Conservation (phyloP, 352 stramenopile genomes). For the Aphanomyces stellatus region DNA sequence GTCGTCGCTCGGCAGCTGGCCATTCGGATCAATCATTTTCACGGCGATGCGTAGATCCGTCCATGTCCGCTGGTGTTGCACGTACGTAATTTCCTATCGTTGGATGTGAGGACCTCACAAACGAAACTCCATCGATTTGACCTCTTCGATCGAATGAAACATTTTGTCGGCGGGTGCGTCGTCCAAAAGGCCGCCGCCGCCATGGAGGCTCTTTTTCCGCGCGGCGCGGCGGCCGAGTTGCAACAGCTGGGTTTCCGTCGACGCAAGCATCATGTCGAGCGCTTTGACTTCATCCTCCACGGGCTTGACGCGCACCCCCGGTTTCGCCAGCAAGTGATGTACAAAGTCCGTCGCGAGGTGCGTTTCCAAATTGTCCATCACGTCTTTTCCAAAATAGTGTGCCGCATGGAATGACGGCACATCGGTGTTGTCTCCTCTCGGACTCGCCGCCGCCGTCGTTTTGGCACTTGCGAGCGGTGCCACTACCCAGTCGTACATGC, state of each 20-base stretch:
- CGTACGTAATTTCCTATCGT: not conserved
- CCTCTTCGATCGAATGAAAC: not conserved
- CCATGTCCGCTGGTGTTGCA: not conserved
- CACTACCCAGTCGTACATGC: not conserved
- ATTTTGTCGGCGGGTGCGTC: not conserved
- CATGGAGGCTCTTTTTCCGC: not conserved
- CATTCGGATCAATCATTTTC: not conserved
- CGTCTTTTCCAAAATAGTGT: constrained; percentile 12
- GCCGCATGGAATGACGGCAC: constrained; percentile 1
- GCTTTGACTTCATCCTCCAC: constrained; percentile 9
- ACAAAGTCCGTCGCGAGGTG: constrained; percentile 6
- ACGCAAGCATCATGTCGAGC: not conserved
- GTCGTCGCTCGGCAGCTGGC: too few species aligned
- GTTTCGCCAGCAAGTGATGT: not conserved
- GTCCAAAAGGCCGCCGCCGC: too few species aligned
- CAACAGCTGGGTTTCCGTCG: constrained; percentile 8
- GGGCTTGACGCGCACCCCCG: not conserved
- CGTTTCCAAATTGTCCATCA: not conserved
- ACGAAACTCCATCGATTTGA: not conserved
- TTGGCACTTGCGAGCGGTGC: too few species aligned
- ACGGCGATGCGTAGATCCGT: constrained; percentile 5
- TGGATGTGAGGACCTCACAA: too few species aligned
- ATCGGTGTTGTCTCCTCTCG: not conserved
- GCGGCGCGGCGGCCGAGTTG: not conserved
- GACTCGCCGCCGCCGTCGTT: too few species aligned